Evolutionary conservation across 441 rosid genomes (phyloP), one percentile per base, ranked within the genome.

Genomic region (Aleurites moluccanus): DNA sequence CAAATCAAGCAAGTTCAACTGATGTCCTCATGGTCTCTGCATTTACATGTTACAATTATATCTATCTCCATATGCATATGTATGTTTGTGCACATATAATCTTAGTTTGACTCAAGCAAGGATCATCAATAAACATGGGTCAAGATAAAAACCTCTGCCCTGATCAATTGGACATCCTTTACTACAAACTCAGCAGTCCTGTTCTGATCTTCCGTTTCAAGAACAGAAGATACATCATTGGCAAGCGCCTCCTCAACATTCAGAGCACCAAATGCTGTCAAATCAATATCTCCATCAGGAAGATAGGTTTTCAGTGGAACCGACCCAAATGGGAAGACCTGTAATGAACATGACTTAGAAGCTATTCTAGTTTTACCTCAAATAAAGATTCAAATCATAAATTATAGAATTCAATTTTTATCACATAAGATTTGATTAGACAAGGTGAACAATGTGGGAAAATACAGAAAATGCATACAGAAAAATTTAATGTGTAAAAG

Each of bases 251-350:
- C n/a, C n/a, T 92, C 97, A 18, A 79, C 61, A 75, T 79, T 82
- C 63, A 71, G 66, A 65, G 89, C 88, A 69, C 92, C 89, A 80
- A 94, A 83, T 74, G 89, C 89, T 18, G 97, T 94, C 86, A 94
- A 83, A 80, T 94, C 98, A 80, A 94, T 94, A 82, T 94, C 98
- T 55, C 97, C 97, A 80, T 94, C 98, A 50, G 98, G 98, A 75
- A 94, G 98, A 88, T 94, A 94, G 2, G 98, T 94, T 85, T 87
- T 92, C 82, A 94, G 78, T 3, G 98, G 98, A 15, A 94, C 98
- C 18, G 97, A 94, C 55, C 97, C 97, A 85, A 86, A 94, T 38
- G 97, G 89, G 78, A 83, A 85, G 27, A 94, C 98, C 97, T 94
- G 64, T 16, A 28, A 30, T 15, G 40, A 50, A 69, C 61, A 52